Evolutionary conservation across 768 basidiomycete species (phyloP), one percentile per base, ranked within the genome.

Genomic region (Candolleomyces eurysporus): DNA sequence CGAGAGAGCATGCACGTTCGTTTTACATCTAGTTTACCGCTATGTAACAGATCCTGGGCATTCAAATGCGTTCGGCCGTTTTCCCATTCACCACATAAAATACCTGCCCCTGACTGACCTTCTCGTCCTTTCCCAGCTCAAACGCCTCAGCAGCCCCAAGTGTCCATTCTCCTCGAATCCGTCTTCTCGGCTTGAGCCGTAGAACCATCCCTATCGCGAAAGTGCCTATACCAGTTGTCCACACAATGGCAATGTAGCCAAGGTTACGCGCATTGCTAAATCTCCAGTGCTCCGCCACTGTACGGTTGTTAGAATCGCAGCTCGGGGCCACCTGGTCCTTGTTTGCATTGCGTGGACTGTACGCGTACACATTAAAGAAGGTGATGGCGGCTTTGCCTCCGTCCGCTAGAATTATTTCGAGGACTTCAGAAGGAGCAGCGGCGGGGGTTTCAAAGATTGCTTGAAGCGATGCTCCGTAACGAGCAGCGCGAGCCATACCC

Each of bases 371-470:
- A 31, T 54, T 54, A n/a, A 16, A 56, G n/a, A 14, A 14, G 2
- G 54, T 56, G 7, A 56, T 42, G 40, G 39, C 39, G 21, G 54
- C 54, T 21, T 56, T 56, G 3, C 54, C 54, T 21, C 54, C 54
- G 16, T 56, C 54, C 16, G 54, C 54, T 4, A 56, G 21, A 7
- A 56, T n/a, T 3, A 19, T 39, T 39, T 56, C 39, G 6, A 56
- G 10, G 16, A 56, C 39, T 21, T 22, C 6, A n/a, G 31, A n/a
- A 2, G 54, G 36, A 11, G 36, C 3, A 8, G 36, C 8, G 36
- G 36, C 6, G 11, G 36, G 6, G 5, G 1, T 11, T 36, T 36
- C 36, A 11, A 11, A 11, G 6, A 36, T 11, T 8, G 36, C 3
- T 11, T 36, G 36, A 36, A 56, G 19, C 21, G 54, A 56, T 19